A percentile compares a stretch with the other conserved stretches of the same genome.
Evolutionary conservation across 345 rosid genomes (phyloP).

Genomic region (Limnanthes douglasii): DNA sequence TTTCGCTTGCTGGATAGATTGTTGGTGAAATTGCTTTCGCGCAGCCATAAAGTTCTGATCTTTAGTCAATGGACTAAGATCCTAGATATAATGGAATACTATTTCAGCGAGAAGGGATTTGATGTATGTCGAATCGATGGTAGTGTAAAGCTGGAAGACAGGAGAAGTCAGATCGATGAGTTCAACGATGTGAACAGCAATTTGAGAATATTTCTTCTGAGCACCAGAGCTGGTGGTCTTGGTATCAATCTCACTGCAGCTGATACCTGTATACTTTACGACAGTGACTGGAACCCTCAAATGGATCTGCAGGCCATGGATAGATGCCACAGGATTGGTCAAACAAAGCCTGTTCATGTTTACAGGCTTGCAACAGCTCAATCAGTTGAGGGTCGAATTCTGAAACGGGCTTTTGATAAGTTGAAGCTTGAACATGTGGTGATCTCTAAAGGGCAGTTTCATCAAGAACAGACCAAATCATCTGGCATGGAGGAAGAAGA

Average conservation of each 20-base stretch:
- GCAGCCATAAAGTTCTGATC: slow-evolving; percentile 69
- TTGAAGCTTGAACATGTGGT: slow-evolving; percentile 96
- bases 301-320: slow-evolving; percentile 99
- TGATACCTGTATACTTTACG: slow-evolving; percentile 89
- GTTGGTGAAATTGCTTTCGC: slow-evolving; percentile 42
- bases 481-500: slow-evolving; percentile 58
- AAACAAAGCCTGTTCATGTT: slow-evolving; percentile 98
- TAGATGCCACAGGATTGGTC: slow-evolving; percentile 98
- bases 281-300: slow-evolving; percentile 99
- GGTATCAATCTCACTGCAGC: slow-evolving; percentile 98
- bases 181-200: slow-evolving; percentile 67
- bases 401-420: slow-evolving; percentile 87
- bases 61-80: slow-evolving; percentile 90
- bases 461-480: slow-evolving; percentile 54
- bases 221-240: slow-evolving; percentile 96
- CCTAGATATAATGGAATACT: slow-evolving; percentile 87
- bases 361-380: slow-evolving; percentile 89
- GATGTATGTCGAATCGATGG: slow-evolving; percentile 94
- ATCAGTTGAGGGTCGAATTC: slow-evolving; percentile 81
- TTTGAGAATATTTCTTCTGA: slow-evolving; percentile 63
- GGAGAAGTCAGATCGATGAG: slow-evolving; percentile 78
- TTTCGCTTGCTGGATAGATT: slow-evolving; percentile 68
- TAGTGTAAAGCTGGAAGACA: slow-evolving; percentile 50
- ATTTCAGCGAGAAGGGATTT: slow-evolving; percentile 81
- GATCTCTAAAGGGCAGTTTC: slow-evolving; percentile 85